Base-by-base conservation (phyloP, 2,329 filamentous ascomycete species). In the Botrytis byssoidea region DNA sequence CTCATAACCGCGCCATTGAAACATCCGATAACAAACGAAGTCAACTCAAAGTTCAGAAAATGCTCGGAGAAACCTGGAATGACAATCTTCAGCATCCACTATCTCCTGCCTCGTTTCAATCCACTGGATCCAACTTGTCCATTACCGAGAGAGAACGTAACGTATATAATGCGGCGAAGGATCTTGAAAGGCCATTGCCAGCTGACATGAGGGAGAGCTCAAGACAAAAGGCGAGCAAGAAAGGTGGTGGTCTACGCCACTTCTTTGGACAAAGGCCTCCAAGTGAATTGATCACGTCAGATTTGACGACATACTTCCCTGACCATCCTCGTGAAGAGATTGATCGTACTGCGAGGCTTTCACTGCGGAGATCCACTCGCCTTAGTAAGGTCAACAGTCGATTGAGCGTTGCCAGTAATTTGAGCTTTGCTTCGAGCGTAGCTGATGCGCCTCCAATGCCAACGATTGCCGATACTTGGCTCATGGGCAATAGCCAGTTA, bases 281-380 rank as follows among this genome's bases (percentile, higher is more conserved):
- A 1, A 98, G 95, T 84, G 96, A 99, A 85, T 89, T 99, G 81
- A 99, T 99, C 81, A 95, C 95, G 40, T 97, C 96, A 35, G 96
- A 99, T 81, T 86, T 99, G 74, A 96, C 94, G 1, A 97, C 95
- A 0, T 99, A 98, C 85, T 99, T 99, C 86, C 96, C 96, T 0
- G 94, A 97, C 80, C 95, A 98, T 79, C 91, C 95, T 68, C 91
- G 93, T 73, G 95, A 97, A 81, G 94, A 97, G 78, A 98, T 99
- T 81, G 96, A 98, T 82, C 92, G 94, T 78, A 98, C 96, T 0
- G 95, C 97, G 76, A 92, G 96, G 67, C 89, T 98, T 83, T 98
- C 95, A 0, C 92, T 98, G 82, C 90, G 95, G 78, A 89, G 96
- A 78, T 98, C 95, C 59, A 93, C 93, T 71, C 92, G 96, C 71